A percentile compares a stretch with the other conserved stretches of the same genome.
Evolutionary conservation across 257 asterid genomes (phyloP).

Genomic region (Euphrasia confusa): DNA sequence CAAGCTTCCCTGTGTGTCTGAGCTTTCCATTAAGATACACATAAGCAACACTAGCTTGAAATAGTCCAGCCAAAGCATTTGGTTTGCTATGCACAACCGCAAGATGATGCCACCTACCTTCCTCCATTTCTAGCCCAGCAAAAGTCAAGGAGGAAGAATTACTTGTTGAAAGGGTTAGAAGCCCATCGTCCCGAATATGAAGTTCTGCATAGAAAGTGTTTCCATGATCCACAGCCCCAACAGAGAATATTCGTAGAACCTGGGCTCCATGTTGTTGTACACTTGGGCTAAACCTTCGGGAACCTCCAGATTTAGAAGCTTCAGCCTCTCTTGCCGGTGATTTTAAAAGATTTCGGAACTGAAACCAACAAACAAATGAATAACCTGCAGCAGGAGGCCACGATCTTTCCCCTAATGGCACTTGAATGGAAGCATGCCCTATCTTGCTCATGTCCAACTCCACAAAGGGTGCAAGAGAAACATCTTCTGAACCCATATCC

Average conservation of each 20-base stretch:
- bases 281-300: conserved; percentile 43
- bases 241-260: conserved; percentile 75
- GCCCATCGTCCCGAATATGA: conserved; percentile 85
- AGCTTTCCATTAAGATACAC: conserved; percentile 93
- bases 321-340: conserved; percentile 62
- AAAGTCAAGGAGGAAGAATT: conserved; percentile 83
- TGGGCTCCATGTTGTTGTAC: conserved; percentile 44
- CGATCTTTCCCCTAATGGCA: conserved; percentile 97
- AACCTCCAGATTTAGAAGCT: conserved; percentile 51
- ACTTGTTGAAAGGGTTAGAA: conserved; percentile 87
- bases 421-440: conserved; percentile 96
- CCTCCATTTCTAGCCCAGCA: conserved; percentile 89
- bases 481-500: conserved; percentile 72
- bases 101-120: conserved; percentile 99
- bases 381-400: conserved; percentile 99
- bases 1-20: conserved; percentile 88
- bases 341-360: conserved; percentile 66
- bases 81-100: conserved; percentile 99
- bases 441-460: conserved; percentile 93
- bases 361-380: conserved; percentile 98
- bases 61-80: conserved; percentile 97
- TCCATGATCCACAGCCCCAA: conserved; percentile 78
- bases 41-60: conserved; percentile 94
- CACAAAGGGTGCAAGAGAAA: conserved; percentile 91
- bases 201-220: conserved; percentile 77